Percentiles rank a stretch among this genome's conserved stretches.
Conservation (phyloP, 495 filamentous ascomycete species). For the Aspergillus nidulans region DNA sequence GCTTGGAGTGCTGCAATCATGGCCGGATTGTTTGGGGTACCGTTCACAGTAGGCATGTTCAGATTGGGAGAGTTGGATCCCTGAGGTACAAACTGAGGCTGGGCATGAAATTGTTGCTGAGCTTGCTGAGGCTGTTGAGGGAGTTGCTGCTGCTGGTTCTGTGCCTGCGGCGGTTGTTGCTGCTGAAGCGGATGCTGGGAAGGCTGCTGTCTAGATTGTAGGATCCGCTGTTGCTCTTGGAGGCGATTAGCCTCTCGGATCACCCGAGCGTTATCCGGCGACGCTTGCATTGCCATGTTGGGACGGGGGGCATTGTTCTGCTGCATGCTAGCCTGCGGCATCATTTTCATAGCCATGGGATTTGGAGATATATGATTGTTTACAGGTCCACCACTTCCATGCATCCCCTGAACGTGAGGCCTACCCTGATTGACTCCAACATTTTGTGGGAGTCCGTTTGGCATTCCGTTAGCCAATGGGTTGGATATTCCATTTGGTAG, state of each 20-base stretch:
- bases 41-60: conserved; percentile 45
- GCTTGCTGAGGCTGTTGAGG: conserved; percentile 30
- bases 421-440: conserved; percentile 37
- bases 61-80: conserved; percentile 41
- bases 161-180: conserved; percentile 30
- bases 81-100: conserved; percentile 38
- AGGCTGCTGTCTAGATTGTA: conserved; percentile 61
- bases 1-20: conserved; percentile 52
- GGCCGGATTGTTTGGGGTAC: conserved; percentile 49
- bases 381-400: conserved; percentile 26
- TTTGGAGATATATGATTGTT: conserved; percentile 50
- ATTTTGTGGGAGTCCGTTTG: conserved; percentile 35
- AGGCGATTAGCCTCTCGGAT: conserved; percentile 57
- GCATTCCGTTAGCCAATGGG: conserved; percentile 37
- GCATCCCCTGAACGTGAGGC: conserved; percentile 39
- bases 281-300: conserved; percentile 53
- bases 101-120: conserved; percentile 40
- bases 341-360: conserved; percentile 59
- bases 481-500: conserved; percentile 37
- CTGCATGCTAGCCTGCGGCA: conserved; percentile 71
- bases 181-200: conserved; percentile 37
- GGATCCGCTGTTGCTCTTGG: conserved; percentile 61
- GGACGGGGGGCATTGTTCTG: conserved; percentile 52
- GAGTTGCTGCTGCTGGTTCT: conserved; percentile 24
- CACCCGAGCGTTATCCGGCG: conserved; percentile 49